These are phyloP conservation scores for Globisporangium solare DNA, from an alignment of 352 stramenopile genomes.

Conservation along the genomic window DNA sequence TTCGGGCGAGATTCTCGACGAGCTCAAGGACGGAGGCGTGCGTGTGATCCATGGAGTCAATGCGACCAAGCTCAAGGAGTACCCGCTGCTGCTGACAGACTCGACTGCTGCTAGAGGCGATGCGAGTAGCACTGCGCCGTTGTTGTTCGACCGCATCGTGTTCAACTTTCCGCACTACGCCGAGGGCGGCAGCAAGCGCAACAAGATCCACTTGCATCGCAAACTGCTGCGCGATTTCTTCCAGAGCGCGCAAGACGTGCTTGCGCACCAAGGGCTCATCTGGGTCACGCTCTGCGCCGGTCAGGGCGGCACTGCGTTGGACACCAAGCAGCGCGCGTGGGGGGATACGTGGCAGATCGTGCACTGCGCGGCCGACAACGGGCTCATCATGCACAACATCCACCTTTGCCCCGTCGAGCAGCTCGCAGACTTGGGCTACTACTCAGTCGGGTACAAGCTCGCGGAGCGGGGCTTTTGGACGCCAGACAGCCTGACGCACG, in stretches of 20 bases:
- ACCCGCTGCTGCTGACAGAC: slow-evolving; percentile 15
- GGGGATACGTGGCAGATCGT: slow-evolving; percentile 83
- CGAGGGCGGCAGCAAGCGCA: slow-evolving; percentile 65
- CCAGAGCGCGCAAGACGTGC: slow-evolving; percentile 45
- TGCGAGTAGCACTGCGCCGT: not conserved
- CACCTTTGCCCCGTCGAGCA: slow-evolving; percentile 59
- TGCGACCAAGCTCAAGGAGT: slow-evolving; percentile 55
- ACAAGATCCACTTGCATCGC: slow-evolving; percentile 82
- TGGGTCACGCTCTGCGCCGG: slow-evolving; percentile 81
- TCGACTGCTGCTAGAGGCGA: not conserved
- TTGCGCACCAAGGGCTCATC: slow-evolving; percentile 51
- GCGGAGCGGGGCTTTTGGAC: slow-evolving; percentile 74
- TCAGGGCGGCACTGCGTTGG: slow-evolving; percentile 71
- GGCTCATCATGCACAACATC: slow-evolving; percentile 53
- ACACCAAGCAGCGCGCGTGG: slow-evolving; percentile 48
- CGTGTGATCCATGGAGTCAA: slow-evolving; percentile 67
- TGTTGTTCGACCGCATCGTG: slow-evolving; percentile 63
- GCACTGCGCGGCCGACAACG: slow-evolving; percentile 47
- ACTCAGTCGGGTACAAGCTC: slow-evolving; percentile 76
- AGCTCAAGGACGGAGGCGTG: slow-evolving; percentile 45
- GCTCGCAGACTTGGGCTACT: slow-evolving; percentile 64
- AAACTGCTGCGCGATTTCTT: slow-evolving; percentile 80
- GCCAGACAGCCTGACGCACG: slow-evolving; percentile 54
- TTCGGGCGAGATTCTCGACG: slow-evolving; percentile 38
- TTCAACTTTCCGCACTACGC: slow-evolving; percentile 88